These are phyloP conservation scores for Tricholomella constricta DNA, from an alignment of 768 basidiomycete genomes.

Conservation along the genomic window DNA sequence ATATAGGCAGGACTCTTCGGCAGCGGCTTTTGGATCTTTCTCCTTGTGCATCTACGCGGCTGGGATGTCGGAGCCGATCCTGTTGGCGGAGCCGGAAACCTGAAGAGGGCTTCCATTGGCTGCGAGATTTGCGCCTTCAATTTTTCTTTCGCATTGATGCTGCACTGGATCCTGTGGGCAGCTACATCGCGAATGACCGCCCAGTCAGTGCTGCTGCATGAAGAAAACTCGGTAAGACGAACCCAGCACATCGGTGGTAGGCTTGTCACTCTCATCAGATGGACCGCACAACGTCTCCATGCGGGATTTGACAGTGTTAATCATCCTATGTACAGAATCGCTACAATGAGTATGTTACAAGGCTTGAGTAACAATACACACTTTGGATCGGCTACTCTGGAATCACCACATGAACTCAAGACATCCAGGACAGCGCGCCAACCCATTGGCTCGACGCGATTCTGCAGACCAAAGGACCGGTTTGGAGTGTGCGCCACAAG, in stretches of 20 bases:
- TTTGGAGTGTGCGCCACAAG: conserved; percentile 58
- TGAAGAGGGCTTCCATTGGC: conserved; percentile 8
- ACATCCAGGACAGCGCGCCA: conserved; percentile 68
- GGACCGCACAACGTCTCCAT: conserved; percentile 18
- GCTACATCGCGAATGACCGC: conserved; percentile 4
- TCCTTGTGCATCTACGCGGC: neutral
- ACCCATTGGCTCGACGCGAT: conserved; percentile 58
- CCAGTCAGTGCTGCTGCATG: neutral
- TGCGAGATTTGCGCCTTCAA: conserved; percentile 6
- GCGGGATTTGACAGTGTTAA: conserved; percentile 20
- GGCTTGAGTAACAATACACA: conserved; percentile 25
- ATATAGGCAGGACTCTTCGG: neutral
- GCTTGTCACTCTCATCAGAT: neutral
- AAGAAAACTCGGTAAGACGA: conserved; percentile 1
- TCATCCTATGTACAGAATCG: conserved; percentile 17
- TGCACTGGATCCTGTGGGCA: conserved; percentile 9
- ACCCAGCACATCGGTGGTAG: conserved; percentile 11
- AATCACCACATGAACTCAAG: conserved; percentile 42
- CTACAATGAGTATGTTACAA: conserved; percentile 5
- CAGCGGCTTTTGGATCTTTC: neutral
- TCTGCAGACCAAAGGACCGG: conserved; percentile 61
- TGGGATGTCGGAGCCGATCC: neutral
- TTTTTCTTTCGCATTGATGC: conserved; percentile 11
- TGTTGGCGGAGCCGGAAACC: conserved; percentile 4
- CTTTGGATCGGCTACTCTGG: conserved; percentile 36